These are phyloP conservation scores for Lipomyces orientalis DNA, from an alignment of 805 yeast species.

Conservation along the genomic window DNA sequence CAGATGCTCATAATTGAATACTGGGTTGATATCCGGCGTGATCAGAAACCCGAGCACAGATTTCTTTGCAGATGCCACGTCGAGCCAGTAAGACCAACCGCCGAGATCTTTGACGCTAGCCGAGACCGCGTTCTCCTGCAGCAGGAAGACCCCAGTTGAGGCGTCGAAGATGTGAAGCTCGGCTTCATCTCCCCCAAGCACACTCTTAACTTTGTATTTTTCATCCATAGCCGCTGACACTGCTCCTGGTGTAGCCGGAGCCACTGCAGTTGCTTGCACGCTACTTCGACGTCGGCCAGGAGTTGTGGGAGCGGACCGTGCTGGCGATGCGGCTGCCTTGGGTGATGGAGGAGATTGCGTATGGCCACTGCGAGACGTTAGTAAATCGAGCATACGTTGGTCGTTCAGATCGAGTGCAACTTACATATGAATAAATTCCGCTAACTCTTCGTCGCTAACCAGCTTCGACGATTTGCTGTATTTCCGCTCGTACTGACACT, in stretches of 20 bases:
- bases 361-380: not conserved
- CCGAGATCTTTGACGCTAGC: conserved; percentile 55
- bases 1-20: conserved; percentile 61
- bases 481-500: conserved; percentile 78
- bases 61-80: conserved; percentile 46
- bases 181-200: conserved; percentile 41
- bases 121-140: conserved; percentile 48
- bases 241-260: conserved; percentile 34
- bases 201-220: conserved; percentile 9
- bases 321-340: conserved; percentile 5
- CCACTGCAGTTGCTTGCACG: not conserved
- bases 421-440: conserved; percentile 53
- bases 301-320: conserved; percentile 22
- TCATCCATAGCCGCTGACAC: conserved; percentile 9
- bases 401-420: not conserved
- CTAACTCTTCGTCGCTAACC: conserved; percentile 55
- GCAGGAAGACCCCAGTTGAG: conserved; percentile 53
- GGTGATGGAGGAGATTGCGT: conserved; percentile 33
- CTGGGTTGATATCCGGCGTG: conserved; percentile 62
- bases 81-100: conserved; percentile 59
- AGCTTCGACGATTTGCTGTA: conserved; percentile 54
- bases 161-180: conserved; percentile 67
- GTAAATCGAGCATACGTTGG: not conserved
- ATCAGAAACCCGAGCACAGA: conserved; percentile 52
- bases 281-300: conserved; percentile 8